Evolutionary conservation across 169 alveolate species (phyloP), one percentile per base, ranked within the genome.

Genomic region (Cryptosporidium canis): DNA sequence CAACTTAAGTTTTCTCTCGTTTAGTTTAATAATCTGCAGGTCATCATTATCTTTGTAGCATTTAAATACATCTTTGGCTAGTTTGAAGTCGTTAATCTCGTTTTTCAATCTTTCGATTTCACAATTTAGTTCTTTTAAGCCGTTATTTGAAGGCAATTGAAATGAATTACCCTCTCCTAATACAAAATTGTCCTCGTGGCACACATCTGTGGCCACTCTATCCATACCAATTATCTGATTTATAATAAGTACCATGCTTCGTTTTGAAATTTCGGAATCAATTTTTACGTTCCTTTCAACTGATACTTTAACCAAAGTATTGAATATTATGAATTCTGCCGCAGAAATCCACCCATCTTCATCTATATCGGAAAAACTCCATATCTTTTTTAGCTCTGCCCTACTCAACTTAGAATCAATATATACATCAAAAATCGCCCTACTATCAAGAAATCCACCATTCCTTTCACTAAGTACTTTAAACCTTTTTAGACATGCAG

Each of bases 341-440:
- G 64, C 39, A 1, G 77, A 41, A 6, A 77, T 33, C 43, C 44
- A 58, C 16, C 87, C 87, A 55, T 77, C 87, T 4, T 37, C 45
- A 39, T 77, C 87, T 33, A 61, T 24, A 61, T 77, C 87, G 24
- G 87, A 55, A 58, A 21, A 61, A 41, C 58, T 24, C 87, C 87
- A 77, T 2, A 77, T 77, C 47, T 58, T 39, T 61, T 43, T 58
- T 12, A 77, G 41, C 9, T 56, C 63, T 39, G 33, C 41, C n/a
- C 65, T 11, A 35, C 44, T 6, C 27, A 77, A 33, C 35, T 14
- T n/a, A 24, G 87, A 77, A 44, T 39, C 24, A 12, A 58, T 61
- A 12, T 35, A 77, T 41, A 18, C 35, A 37, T 77, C 58, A 18
- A 77, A 77, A 43, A 77, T 61, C 2, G 47, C 35, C 18, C 18